These are phyloP conservation scores for Chlamydomonas schloesseri DNA, from an alignment of 139 green algal genomes.

Conservation along the genomic window DNA sequence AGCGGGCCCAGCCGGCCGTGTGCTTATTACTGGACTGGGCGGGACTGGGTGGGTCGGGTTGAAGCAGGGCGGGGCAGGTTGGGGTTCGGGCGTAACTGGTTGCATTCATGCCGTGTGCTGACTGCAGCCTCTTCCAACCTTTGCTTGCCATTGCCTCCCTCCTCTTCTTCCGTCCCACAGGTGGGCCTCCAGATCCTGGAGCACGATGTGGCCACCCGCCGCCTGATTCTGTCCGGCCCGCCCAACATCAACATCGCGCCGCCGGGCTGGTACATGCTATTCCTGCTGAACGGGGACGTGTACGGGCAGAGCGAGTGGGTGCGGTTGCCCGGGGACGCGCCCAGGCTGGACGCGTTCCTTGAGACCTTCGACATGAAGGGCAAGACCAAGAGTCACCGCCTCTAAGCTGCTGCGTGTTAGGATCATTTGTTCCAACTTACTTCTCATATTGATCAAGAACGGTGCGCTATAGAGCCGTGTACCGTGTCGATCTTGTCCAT, in stretches of 20 bases:
- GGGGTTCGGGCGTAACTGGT: too few relatives aligned
- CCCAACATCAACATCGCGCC: conserved; percentile 51
- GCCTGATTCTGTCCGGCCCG: conserved; percentile 12
- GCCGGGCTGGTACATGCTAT: conserved; percentile 58
- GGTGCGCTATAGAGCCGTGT: too few relatives aligned
- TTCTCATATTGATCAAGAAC: too few relatives aligned
- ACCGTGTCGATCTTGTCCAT: too few relatives aligned
- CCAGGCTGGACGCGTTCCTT: neutral
- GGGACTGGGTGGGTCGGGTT: too few relatives aligned
- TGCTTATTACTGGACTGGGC: too few relatives aligned
- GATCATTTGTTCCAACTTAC: too few relatives aligned
- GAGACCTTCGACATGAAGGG: neutral
- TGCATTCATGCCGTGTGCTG: too few relatives aligned
- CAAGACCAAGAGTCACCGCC: neutral
- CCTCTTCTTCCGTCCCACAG: neutral
- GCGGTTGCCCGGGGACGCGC: conserved; percentile 21
- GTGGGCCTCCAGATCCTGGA: conserved; percentile 33
- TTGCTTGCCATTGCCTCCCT: too few relatives aligned
- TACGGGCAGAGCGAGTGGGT: conserved; percentile 47
- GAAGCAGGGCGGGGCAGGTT: too few relatives aligned
- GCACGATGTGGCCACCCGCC: neutral
- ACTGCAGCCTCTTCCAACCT: too few relatives aligned
- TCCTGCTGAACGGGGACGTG: conserved; percentile 52
- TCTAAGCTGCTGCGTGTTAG: too few relatives aligned
- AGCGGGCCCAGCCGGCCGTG: neutral